Base-by-base conservation (phyloP, 1,139 yeast species). In the Spathaspora sp. region DNA sequence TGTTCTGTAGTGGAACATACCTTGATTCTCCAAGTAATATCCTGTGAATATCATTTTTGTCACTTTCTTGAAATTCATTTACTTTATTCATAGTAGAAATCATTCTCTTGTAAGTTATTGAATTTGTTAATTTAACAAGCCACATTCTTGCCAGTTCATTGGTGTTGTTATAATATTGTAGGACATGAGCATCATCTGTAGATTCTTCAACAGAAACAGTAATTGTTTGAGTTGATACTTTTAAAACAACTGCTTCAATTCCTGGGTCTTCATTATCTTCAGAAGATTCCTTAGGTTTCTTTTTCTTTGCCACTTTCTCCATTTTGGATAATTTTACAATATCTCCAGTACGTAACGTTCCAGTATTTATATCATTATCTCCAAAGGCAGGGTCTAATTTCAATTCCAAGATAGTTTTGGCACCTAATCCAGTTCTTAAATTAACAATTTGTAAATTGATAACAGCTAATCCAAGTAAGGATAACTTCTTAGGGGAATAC, bases 81-180 rank as follows among this genome's bases (percentile, higher is more conserved):
- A 88, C 67, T 55, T 83, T 86, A 39, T 84, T 76, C 82, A 91
- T 72, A 0, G 96, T 82, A 15, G 86, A 81, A 44, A 82, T 81
- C 96, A 93, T 89, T 51, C 97, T 62, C 53, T 83, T 82, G 56
- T 85, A 87, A 0, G 91, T 85, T 9, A 82, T 70, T 6, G 86
- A 81, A 66, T 80, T 89, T 49, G 84, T 72, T n/a, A 86, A 65
- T 58, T 86, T 83, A 4, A 84, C 83, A 1, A 86, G 61, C 83
- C 86, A 83, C 49, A 84, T 63, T 45, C 81, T 74, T 13, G 64
- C 61, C 38, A 54, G 55, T 43, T 71, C 77, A 47, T 57, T 37
- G 1, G 77, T 72, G 47, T 73, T 73, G 50, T 77, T 79, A 47
- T 74, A 70, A 15, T 81, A 67, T 16, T 60, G 60, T 38, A 76